Evolutionary conservation across 2,329 filamentous ascomycete species (phyloP).

Genomic region (Cladosporium velox): DNA sequence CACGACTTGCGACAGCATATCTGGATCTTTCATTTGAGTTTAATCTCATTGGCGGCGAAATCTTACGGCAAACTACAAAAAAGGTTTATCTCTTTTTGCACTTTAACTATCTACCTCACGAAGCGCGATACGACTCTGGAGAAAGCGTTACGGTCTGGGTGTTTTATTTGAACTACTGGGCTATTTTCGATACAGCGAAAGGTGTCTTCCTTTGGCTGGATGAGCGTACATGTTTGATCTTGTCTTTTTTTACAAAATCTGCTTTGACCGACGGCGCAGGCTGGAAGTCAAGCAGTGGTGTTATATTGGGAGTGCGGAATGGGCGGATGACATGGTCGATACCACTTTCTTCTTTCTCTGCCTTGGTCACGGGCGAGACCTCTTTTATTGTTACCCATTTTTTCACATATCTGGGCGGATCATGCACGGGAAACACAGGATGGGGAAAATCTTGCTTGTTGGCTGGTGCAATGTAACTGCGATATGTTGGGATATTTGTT

Average conservation of each 20-base stretch:
- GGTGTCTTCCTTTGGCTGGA: conserved; percentile 14
- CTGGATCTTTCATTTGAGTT: conserved; percentile 20
- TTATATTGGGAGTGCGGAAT: conserved; percentile 9
- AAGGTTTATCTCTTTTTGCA: conserved; percentile 18
- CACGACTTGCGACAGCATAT: conserved; percentile 21
- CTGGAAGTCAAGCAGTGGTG: conserved; percentile 17
- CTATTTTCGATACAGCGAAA: conserved; percentile 21
- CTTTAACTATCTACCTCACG: conserved; percentile 18
- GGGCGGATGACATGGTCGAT: conserved; percentile 16
- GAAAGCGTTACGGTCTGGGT: conserved; percentile 24
- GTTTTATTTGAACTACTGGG: conserved; percentile 22
- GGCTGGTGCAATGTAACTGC: conserved; percentile 12
- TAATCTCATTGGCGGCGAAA: conserved; percentile 19
- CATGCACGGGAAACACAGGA: conserved; percentile 19
- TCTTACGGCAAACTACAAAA: conserved; percentile 18
- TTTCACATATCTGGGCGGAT: conserved; percentile 8
- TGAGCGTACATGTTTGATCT: conserved; percentile 20
- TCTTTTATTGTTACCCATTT: conserved; percentile 8
- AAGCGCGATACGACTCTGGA: conserved; percentile 20
- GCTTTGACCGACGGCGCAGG: conserved; percentile 5
- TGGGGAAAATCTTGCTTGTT: conserved; percentile 12
- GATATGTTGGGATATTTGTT: conserved; percentile 10
- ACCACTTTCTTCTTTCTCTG: conserved; percentile 23
- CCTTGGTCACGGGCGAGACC: conserved; percentile 22
- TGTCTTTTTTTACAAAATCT: conserved; percentile 17